These are phyloP conservation scores for Sclerotinia minor DNA, from an alignment of 2,329 filamentous ascomycete genomes.

Conservation along the genomic window DNA sequence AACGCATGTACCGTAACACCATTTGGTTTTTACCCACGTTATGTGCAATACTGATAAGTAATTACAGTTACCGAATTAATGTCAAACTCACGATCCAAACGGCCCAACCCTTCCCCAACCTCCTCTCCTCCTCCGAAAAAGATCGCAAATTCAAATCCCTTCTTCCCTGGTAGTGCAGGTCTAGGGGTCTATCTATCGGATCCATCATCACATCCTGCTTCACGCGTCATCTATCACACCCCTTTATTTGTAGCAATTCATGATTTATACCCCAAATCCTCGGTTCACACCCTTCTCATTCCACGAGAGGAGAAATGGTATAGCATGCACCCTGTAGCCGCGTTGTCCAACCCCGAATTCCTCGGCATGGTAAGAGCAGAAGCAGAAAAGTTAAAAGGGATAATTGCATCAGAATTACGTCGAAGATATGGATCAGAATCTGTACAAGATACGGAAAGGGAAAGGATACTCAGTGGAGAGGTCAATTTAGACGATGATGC, in stretches of 20 bases:
- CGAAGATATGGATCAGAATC: constrained; percentile 66
- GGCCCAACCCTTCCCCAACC: background rate
- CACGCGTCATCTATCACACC: constrained; percentile 64
- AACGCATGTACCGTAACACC: constrained; percentile 48
- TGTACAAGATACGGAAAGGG: constrained; percentile 59
- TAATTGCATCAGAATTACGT: constrained; percentile 75
- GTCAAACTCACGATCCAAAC: constrained; percentile 23
- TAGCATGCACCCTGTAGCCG: constrained; percentile 72
- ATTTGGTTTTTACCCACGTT: background rate
- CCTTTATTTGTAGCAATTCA: constrained; percentile 73
- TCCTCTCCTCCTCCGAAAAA: constrained; percentile 21
- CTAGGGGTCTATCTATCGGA: constrained; percentile 66
- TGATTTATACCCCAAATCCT: constrained; percentile 84
- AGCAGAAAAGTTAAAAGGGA: constrained; percentile 56
- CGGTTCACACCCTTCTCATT: constrained; percentile 83
- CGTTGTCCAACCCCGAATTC: constrained; percentile 70
- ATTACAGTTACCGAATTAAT: constrained; percentile 56
- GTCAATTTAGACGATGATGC: constrained; percentile 49
- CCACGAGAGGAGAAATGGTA: constrained; percentile 65
- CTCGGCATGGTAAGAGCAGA: constrained; percentile 63
- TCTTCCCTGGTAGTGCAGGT: constrained; percentile 54
- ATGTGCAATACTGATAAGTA: background rate
- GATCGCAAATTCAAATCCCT: constrained; percentile 26
- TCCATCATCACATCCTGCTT: constrained; percentile 60
- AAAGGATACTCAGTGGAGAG: constrained; percentile 63